These are phyloP conservation scores for Cephaloascus albidus DNA, from an alignment of 805 yeast genomes.

Conservation along the genomic window DNA sequence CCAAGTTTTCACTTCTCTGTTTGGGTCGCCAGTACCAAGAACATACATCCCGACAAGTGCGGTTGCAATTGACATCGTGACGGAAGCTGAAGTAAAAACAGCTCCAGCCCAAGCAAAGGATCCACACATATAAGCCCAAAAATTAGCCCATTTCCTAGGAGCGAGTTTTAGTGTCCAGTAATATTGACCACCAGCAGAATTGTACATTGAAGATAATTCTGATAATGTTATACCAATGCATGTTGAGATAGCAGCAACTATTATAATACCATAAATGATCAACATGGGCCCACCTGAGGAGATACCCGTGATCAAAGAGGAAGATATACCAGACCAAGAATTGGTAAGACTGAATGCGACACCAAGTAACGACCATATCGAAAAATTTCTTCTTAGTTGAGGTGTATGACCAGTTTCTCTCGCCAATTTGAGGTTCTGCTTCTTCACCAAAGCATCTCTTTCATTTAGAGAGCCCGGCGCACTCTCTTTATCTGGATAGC, in stretches of 20 bases:
- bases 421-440: slow-evolving; percentile 9
- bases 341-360: slow-evolving; percentile 56
- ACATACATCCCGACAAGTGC: slow-evolving; percentile 43
- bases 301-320: slow-evolving; percentile 45
- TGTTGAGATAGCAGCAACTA: slow-evolving; percentile 36
- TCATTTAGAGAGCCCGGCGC: no score
- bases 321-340: slow-evolving; percentile 54
- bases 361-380: slow-evolving; percentile 40
- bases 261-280: slow-evolving; percentile 46
- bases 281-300: slow-evolving; percentile 50
- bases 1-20: slow-evolving; percentile 35
- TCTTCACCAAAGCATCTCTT: no score
- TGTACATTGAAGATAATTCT: slow-evolving; percentile 45
- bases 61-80: slow-evolving; percentile 42
- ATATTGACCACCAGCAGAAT: slow-evolving; percentile 52
- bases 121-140: slow-evolving; percentile 50
- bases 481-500: no score
- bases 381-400: slow-evolving; percentile 25
- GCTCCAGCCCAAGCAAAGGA: slow-evolving; percentile 55
- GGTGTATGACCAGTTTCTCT: slow-evolving; percentile 14
- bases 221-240: slow-evolving; percentile 41
- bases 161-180: slow-evolving; percentile 50
- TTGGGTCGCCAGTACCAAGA: slow-evolving; percentile 21
- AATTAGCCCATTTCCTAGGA: slow-evolving; percentile 34
- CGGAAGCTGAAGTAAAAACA: slow-evolving; percentile 52